These are phyloP conservation scores for Fraxinus sp. DNA, from an alignment of 305 asterid genomes.

Conservation along the genomic window DNA sequence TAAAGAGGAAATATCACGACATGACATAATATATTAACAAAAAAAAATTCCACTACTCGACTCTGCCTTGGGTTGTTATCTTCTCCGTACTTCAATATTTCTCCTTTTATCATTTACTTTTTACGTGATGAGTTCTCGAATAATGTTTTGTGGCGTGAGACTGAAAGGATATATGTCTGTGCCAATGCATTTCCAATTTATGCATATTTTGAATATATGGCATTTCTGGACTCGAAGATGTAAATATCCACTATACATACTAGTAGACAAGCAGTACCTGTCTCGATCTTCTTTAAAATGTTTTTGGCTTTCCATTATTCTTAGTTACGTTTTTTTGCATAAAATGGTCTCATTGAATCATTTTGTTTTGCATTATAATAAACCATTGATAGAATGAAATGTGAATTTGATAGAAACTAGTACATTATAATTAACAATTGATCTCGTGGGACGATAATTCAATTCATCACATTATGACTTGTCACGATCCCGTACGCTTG, in stretches of 20 bases:
- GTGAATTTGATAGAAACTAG: too few species aligned
- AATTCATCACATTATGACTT: too few species aligned
- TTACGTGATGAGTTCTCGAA: background rate
- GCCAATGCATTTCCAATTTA: too few species aligned
- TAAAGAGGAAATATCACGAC: too few species aligned
- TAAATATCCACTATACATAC: background rate
- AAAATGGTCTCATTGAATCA: conserved; percentile 24
- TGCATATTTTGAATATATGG: background rate
- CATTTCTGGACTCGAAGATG: background rate
- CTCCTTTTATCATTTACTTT: background rate
- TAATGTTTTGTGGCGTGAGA: background rate
- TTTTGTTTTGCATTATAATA: background rate
- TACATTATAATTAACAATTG: too few species aligned
- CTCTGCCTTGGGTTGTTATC: too few species aligned
- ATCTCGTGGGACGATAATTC: too few species aligned
- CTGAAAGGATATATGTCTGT: too few species aligned
- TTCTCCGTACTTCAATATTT: background rate
- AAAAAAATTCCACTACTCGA: too few species aligned
- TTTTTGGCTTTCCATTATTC: background rate
- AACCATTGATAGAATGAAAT: too few species aligned
- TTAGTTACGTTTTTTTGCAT: background rate
- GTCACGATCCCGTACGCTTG: too few species aligned
- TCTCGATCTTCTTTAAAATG: background rate
- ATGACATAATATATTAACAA: too few species aligned
- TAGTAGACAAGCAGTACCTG: background rate